Evolutionary conservation across 345 rosid species (phyloP), one percentile per base, ranked within the genome.

Genomic region (Citrus cavaleriei): DNA sequence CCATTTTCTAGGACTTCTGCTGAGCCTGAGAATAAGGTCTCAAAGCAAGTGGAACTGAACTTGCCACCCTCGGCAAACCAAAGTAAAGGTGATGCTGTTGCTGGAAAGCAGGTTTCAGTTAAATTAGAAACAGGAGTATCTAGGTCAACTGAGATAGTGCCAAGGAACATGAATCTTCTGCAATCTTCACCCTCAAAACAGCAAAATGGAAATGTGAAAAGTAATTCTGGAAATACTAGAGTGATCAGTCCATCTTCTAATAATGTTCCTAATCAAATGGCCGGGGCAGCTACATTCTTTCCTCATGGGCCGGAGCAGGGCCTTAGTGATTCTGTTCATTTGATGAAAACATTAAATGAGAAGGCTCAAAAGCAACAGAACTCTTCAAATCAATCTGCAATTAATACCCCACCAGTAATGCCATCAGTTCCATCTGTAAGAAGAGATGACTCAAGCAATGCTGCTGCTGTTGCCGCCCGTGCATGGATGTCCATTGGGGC

Each of bases 401-500:
- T 30, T 10, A 81, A 78, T 81, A 62, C 72, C 64, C 79, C 88
- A 70, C 82, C 67, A 0, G 81, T 78, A 70, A 81, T 70, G 66
- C 78, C 84, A 54, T 76, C 90, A 18, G 81, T 82, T 81, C 84
- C 88, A 46, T 77, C 91, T 30, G 58, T 62, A 63, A 84, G 88
- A 88, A 75, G 81, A 83, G 89, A 90, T 77, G 95, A 87, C 80
- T 80, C 92, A 6, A 81, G 81, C 84, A 92, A 89, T 85, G 97
- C 92, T 74, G 87, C 95, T 4, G 87, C 79, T 42, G 83, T 88
- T 51, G 98, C 95, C 75, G 93, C 98, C 63, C 79, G 93, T 35
- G 97, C 92, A 7, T 93, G 97, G 97, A 95, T 93, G 97, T 92
- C 96, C 14, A 74, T 92, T 68, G 98, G 96, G 64, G 88, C 92